A percentile compares a stretch with the other conserved stretches of the same genome.
These are phyloP conservation scores for Fusarium zealandicum DNA, from an alignment of 2,329 filamentous ascomycete genomes.

Conservation along the genomic window DNA sequence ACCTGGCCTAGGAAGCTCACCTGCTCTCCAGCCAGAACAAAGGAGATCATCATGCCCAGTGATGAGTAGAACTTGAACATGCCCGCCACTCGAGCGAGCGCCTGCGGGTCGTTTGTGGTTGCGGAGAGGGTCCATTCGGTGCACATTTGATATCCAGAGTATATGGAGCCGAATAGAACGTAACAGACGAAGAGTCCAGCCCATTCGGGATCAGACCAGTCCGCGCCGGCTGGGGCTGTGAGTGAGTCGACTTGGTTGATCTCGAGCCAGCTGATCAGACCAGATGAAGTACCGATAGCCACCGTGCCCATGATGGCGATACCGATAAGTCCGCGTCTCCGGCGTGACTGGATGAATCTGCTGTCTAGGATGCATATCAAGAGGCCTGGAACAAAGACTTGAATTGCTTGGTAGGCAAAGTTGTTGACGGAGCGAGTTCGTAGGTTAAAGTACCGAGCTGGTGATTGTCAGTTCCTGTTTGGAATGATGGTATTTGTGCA, in stretches of 20 bases:
- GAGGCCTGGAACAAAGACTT: not conserved
- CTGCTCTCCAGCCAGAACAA: not conserved
- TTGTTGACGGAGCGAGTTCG: conserved; percentile 1
- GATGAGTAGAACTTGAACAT: not conserved
- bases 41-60: not conserved
- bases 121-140: not conserved
- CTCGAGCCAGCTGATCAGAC: not conserved
- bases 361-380: not conserved
- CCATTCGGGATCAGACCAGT: not conserved
- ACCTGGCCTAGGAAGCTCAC: not conserved
- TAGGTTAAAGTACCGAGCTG: not conserved
- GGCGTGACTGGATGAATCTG: not conserved
- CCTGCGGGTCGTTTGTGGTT: not conserved
- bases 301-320: not conserved
- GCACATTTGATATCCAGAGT: not conserved
- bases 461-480: not conserved
- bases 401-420: not conserved
- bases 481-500: not conserved
- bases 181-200: not conserved
- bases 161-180: not conserved
- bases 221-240: not conserved
- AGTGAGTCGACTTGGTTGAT: not conserved
- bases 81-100: not conserved
- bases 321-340: not conserved
- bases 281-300: not conserved